Evolutionary conservation across 2,329 filamentous ascomycete species (phyloP).

Genomic region (Penicillium digitatum): DNA sequence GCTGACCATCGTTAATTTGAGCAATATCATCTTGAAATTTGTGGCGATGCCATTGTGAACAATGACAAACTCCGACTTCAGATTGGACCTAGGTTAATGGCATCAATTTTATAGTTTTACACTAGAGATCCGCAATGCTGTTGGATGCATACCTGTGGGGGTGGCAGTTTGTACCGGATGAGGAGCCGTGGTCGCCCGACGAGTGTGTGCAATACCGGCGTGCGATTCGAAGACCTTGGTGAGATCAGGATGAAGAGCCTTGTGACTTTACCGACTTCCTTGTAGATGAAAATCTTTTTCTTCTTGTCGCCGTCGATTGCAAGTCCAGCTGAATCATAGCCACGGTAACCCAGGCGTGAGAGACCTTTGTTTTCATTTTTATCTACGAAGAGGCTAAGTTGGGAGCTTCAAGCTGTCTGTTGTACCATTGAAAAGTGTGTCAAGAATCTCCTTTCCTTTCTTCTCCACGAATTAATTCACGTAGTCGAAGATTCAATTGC

Average conservation of each 20-base stretch:
- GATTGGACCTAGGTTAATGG: slow-evolving; percentile 66
- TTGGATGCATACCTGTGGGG: slow-evolving; percentile 72
- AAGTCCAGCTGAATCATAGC: slow-evolving; percentile 95
- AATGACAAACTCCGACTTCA: slow-evolving; percentile 90
- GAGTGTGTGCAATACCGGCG: slow-evolving; percentile 96
- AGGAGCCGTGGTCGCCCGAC: slow-evolving; percentile 98
- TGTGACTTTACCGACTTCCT: slow-evolving; percentile 98
- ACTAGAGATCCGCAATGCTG: too few species aligned
- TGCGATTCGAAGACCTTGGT: slow-evolving; percentile 96
- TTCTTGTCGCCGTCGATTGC: slow-evolving; percentile 97
- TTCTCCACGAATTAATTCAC: slow-evolving; percentile 99
- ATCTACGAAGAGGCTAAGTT: not conserved
- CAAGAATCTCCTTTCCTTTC: slow-evolving; percentile 92
- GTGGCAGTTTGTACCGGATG: slow-evolving; percentile 93
- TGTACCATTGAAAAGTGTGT: slow-evolving; percentile 89
- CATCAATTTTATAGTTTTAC: too few species aligned
- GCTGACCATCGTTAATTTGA: slow-evolving; percentile 96
- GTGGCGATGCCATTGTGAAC: slow-evolving; percentile 99
- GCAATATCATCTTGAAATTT: slow-evolving; percentile 99
- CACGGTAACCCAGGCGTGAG: slow-evolving; percentile 93
- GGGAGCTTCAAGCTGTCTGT: not conserved
- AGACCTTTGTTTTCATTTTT: slow-evolving; percentile 58
- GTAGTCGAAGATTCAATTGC: slow-evolving; percentile 67
- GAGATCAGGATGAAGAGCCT: slow-evolving; percentile 87
- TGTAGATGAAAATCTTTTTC: slow-evolving; percentile 94